Evolutionary conservation across 139 green algal species (phyloP).

Genomic region (Ettlia oleoabundans): DNA sequence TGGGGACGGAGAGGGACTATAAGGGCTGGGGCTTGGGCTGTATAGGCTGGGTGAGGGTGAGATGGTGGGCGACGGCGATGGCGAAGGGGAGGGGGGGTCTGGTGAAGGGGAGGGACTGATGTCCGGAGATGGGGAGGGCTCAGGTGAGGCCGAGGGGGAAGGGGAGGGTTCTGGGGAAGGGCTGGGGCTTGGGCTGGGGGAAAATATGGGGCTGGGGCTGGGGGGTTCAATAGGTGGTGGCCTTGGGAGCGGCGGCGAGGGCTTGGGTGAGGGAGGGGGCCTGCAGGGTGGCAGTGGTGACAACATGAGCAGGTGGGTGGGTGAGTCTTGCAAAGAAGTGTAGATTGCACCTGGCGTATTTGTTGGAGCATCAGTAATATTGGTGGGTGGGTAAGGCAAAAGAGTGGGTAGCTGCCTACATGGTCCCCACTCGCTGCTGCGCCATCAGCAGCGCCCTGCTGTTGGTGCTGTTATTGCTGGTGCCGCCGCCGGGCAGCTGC

Average conservation of each 20-base stretch:
- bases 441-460: too few relatives aligned
- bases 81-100: background rate
- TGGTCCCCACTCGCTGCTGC: too few relatives aligned
- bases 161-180: background rate
- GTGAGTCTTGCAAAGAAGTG: background rate
- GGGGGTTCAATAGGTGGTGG: background rate
- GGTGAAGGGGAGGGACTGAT: background rate
- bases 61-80: background rate
- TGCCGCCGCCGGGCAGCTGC: too few relatives aligned
- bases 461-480: too few relatives aligned
- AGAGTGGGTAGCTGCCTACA: too few relatives aligned
- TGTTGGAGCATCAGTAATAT: too few relatives aligned
- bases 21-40: background rate
- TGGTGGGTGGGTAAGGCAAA: background rate
- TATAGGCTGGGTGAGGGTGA: background rate
- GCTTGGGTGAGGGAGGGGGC: background rate
- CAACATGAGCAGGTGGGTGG: too few relatives aligned
- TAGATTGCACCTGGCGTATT: too few relatives aligned
- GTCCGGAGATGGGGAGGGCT: background rate
- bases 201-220: background rate
- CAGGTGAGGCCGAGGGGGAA: background rate
- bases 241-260: background rate
- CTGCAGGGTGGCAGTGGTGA: background rate
- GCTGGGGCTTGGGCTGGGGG: background rate
- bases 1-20: background rate